Conservation (phyloP, 2,329 filamentous ascomycete species). For the Ciborinia camelliae region DNA sequence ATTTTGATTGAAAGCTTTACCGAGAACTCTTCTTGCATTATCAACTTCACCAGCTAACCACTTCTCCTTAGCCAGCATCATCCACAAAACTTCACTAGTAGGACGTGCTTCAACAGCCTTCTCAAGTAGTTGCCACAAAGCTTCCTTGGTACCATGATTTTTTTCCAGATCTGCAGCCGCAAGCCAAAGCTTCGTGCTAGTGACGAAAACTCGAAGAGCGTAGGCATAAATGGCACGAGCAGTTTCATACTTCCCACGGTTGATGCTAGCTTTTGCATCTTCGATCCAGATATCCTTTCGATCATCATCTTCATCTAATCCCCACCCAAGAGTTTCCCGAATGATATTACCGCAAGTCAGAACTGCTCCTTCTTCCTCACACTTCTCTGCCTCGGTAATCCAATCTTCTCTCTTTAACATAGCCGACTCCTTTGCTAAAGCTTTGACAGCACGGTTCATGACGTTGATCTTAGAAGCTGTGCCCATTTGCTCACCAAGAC, state of each 20-base stretch:
- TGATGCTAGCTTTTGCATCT: constrained; percentile 80
- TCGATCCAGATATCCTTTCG: constrained; percentile 95
- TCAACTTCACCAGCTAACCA: constrained; percentile 86
- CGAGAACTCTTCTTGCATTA: constrained; percentile 80
- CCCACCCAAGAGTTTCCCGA: constrained; percentile 87
- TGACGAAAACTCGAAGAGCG: constrained; percentile 82
- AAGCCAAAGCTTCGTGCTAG: constrained; percentile 83
- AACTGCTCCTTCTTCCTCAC: constrained; percentile 84
- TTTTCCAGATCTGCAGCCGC: constrained; percentile 89
- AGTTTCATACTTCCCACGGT: constrained; percentile 80
- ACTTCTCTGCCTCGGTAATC: constrained; percentile 92
- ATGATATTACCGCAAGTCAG: constrained; percentile 88
- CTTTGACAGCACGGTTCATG: constrained; percentile 90
- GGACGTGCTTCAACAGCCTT: constrained; percentile 94
- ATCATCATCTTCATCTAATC: constrained; percentile 92
- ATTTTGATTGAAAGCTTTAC: constrained; percentile 88
- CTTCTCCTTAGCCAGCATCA: constrained; percentile 93
- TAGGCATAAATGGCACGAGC: constrained; percentile 93
- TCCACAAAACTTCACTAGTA: constrained; percentile 87
- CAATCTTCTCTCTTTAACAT: constrained; percentile 98
- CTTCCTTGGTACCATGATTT: constrained; percentile 79
- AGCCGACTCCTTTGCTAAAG: constrained; percentile 83
- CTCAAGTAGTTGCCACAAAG: constrained; percentile 79
- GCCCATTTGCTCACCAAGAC: constrained; percentile 83
- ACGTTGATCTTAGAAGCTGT: constrained; percentile 78